These are phyloP conservation scores for Plasmodium ovale DNA, from an alignment of 169 alveolate species.

Conservation along the genomic window DNA sequence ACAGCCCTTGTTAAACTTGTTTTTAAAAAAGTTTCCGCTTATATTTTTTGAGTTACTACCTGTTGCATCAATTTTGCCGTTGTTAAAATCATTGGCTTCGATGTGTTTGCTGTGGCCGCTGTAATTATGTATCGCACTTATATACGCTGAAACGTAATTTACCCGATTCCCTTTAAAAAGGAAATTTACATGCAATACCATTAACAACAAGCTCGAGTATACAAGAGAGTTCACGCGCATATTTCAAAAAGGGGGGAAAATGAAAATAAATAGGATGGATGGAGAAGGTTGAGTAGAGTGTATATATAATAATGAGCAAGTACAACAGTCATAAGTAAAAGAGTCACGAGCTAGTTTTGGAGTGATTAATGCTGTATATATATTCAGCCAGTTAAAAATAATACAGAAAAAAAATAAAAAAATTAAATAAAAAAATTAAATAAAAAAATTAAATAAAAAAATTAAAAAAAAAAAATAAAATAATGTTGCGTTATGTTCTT, in stretches of 20 bases:
- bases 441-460: too few species aligned
- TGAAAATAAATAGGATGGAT: background rate
- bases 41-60: background rate
- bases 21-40: background rate
- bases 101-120: background rate
- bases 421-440: too few species aligned
- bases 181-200: constrained; percentile 58
- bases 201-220: constrained; percentile 16
- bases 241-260: constrained; percentile 13
- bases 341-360: too few species aligned
- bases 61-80: background rate
- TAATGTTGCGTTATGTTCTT: too few species aligned
- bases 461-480: too few species aligned
- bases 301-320: too few species aligned
- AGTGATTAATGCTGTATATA: too few species aligned
- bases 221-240: constrained; percentile 49
- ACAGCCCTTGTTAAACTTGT: background rate
- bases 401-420: too few species aligned
- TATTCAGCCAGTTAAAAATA: too few species aligned
- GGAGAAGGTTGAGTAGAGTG: background rate
- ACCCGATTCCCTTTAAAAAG: constrained; percentile 27
- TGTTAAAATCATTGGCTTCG: background rate
- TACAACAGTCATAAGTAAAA: too few species aligned
- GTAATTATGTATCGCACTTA: background rate
- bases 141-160: constrained; percentile 38